Evolutionary conservation across 352 stramenopile species (phyloP).

Genomic region (Phytophthora pseudosyringae): DNA sequence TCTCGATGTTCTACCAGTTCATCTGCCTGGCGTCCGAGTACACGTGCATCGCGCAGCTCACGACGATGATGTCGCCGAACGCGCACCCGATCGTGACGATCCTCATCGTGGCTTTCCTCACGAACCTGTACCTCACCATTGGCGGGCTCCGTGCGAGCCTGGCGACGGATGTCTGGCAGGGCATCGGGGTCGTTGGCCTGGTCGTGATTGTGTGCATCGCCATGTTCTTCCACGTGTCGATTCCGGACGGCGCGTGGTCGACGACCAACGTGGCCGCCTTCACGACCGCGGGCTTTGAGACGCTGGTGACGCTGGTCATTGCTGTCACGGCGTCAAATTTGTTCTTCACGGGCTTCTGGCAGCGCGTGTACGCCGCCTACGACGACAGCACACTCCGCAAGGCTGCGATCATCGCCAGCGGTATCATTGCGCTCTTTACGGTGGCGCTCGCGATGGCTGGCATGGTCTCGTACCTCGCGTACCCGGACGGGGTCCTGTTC

Average conservation of each 20-base stretch:
- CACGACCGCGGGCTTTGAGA: conserved; percentile 68
- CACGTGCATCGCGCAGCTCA: conserved; percentile 66
- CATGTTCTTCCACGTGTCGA: conserved; percentile 62
- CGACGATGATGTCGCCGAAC: conserved; percentile 52
- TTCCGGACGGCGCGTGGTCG: conserved; percentile 59
- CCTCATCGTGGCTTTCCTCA: conserved; percentile 70
- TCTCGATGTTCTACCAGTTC: conserved; percentile 85
- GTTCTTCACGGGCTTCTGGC: conserved; percentile 86
- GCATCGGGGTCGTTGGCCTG: conserved; percentile 63
- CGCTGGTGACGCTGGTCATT: conserved; percentile 74
- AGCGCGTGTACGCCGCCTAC: conserved; percentile 70
- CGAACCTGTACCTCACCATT: conserved; percentile 78
- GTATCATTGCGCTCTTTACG: conserved; percentile 75
- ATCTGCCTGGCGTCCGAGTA: conserved; percentile 80
- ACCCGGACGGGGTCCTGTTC: conserved; percentile 64
- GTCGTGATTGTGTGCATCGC: conserved; percentile 66
- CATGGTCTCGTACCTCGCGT: conserved; percentile 77
- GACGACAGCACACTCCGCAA: conserved; percentile 62
- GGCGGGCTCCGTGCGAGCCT: conserved; percentile 76
- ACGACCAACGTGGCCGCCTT: conserved; percentile 66
- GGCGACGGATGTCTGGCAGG: conserved; percentile 79
- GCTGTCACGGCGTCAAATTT: conserved; percentile 68
- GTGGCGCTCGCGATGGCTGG: conserved; percentile 66
- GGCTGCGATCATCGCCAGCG: conserved; percentile 47
- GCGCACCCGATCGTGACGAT: conserved; percentile 53